These are phyloP conservation scores for Piedraia hortae DNA, from an alignment of 2,329 filamentous ascomycete species.

Conservation along the genomic window DNA sequence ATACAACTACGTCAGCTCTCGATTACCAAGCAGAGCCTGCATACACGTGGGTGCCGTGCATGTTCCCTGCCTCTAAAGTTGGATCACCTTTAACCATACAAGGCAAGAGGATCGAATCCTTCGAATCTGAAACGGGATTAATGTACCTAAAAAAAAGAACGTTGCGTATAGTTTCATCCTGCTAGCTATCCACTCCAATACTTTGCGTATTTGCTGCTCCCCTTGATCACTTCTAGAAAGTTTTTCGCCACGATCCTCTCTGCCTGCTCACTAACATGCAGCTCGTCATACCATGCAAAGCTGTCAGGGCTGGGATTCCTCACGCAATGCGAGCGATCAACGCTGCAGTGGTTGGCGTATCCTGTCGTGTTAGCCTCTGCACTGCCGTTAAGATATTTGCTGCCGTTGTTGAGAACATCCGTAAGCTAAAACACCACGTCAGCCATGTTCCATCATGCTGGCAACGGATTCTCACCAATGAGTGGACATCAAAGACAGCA, in stretches of 20 bases:
- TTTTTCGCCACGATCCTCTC: slow-evolving; percentile 28
- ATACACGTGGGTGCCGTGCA: too few relatives aligned
- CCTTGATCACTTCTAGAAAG: slow-evolving; percentile 27
- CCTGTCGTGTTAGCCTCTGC: slow-evolving; percentile 34
- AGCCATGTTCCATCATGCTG: background rate
- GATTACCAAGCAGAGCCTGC: too few relatives aligned
- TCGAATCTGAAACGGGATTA: too few relatives aligned
- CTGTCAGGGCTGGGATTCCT: slow-evolving; percentile 23
- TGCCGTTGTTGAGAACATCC: slow-evolving; percentile 36
- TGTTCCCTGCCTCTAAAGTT: too few relatives aligned
- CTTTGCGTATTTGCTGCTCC: slow-evolving; percentile 19
- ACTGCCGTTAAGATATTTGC: slow-evolving; percentile 31
- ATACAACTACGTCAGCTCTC: too few relatives aligned
- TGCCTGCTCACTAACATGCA: slow-evolving; percentile 42
- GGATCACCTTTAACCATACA: too few relatives aligned
- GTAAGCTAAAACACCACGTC: slow-evolving; percentile 18
- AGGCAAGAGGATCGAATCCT: too few relatives aligned
- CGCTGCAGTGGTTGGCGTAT: slow-evolving; percentile 27
- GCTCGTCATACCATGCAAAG: slow-evolving; percentile 46
- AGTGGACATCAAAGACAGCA: slow-evolving; percentile 39
- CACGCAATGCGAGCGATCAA: slow-evolving; percentile 15
- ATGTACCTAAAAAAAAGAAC: too few relatives aligned
- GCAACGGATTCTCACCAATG: slow-evolving; percentile 17
- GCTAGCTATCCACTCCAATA: slow-evolving; percentile 13
- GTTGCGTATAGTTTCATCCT: too few relatives aligned